Evolutionary conservation across 1,284 basidiomycete species (phyloP).

Genomic region (Baeospora myosura): DNA sequence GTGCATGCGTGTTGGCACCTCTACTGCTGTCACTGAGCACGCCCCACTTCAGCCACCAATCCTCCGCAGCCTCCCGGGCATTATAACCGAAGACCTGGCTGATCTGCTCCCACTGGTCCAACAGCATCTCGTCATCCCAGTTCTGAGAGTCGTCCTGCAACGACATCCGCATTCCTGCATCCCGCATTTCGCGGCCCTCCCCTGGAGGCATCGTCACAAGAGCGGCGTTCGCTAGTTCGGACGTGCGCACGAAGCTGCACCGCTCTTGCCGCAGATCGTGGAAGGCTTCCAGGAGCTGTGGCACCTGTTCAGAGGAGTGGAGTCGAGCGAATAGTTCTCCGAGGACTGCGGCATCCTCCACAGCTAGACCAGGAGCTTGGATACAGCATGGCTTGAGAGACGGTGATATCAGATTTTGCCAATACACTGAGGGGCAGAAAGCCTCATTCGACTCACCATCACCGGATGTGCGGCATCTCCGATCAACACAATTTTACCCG

Average conservation of each 20-base stretch:
- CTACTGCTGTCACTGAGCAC: conserved; percentile 26
- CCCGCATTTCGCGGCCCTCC: conserved; percentile 29
- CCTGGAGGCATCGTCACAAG: conserved; percentile 33
- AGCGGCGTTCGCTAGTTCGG: conserved; percentile 30
- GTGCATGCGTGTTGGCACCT: conserved; percentile 11
- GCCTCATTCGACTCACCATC: conserved; percentile 19
- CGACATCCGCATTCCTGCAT: conserved; percentile 28
- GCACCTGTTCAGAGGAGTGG: conserved; percentile 30
- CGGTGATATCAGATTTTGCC: not conserved
- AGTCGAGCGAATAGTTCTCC: conserved; percentile 41
- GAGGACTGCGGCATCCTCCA: conserved; percentile 39
- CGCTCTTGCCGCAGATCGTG: conserved; percentile 36
- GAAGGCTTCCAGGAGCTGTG: conserved; percentile 34
- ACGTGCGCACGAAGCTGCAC: conserved; percentile 27
- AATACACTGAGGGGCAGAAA: not conserved
- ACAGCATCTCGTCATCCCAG: conserved; percentile 24
- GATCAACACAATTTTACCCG: conserved; percentile 33
- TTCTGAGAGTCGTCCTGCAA: conserved; percentile 11
- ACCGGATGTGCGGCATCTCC: conserved; percentile 45
- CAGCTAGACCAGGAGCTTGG: conserved; percentile 25
- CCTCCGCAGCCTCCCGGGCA: conserved; percentile 36
- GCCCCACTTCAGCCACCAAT: conserved; percentile 43
- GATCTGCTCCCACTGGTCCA: conserved; percentile 35
- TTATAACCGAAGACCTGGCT: conserved; percentile 37
- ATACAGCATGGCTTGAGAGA: conserved; percentile 26